Percentiles rank a stretch among this genome's conserved stretches.
Evolutionary conservation across 306 rosid genomes (phyloP).

Genomic region (Sesbania bispinosa): DNA sequence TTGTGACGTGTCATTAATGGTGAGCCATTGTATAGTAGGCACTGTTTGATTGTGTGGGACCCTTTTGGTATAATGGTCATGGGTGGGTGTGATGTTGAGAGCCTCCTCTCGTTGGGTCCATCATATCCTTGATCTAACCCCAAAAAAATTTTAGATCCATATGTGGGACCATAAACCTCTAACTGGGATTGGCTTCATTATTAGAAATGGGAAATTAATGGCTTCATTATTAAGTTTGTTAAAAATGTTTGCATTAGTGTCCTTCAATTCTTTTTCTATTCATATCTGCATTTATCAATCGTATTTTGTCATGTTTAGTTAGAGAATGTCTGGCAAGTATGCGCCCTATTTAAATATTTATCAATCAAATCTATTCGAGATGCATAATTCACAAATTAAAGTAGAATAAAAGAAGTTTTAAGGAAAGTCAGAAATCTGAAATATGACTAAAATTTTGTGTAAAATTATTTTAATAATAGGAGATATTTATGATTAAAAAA

Average conservation of each 20-base stretch:
- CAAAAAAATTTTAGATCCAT: neutral
- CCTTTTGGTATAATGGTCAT: conserved; percentile 2
- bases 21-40: neutral
- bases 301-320: too few relatives aligned
- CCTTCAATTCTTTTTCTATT: neutral
- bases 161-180: neutral
- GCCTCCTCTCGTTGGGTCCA: conserved; percentile 15
- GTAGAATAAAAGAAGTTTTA: too few relatives aligned
- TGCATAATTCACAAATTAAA: too few relatives aligned
- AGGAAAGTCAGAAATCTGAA: too few relatives aligned
- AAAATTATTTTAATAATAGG: too few relatives aligned
- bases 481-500: too few relatives aligned
- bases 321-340: too few relatives aligned
- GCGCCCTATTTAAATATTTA: too few relatives aligned
- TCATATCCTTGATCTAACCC: neutral
- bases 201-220: neutral
- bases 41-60: conserved; percentile 32
- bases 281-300: too few relatives aligned
- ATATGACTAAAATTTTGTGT: too few relatives aligned
- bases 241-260: neutral
- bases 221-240: neutral
- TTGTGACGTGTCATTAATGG: conserved; percentile 19
- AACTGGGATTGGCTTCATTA: conserved; percentile 2
- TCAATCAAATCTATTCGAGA: too few relatives aligned
- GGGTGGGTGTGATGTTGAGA: neutral